Conservation (phyloP, 2,329 filamentous ascomycete genomes). For the Hypomyces rosellus region DNA sequence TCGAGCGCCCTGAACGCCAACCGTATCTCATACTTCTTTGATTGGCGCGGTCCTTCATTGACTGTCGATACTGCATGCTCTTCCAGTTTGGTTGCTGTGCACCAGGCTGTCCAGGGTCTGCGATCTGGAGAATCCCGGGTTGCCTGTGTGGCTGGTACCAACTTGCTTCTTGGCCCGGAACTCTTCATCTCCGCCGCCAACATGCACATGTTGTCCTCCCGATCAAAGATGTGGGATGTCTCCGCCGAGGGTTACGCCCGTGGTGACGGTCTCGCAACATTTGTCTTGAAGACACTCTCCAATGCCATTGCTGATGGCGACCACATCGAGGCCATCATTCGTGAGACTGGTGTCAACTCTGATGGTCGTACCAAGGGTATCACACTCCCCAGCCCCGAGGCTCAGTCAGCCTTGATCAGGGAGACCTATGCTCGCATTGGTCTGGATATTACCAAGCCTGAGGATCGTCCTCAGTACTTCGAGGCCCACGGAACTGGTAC, state of each 20-base stretch:
- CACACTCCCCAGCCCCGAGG: constrained; percentile 20
- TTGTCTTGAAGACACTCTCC: constrained; percentile 39
- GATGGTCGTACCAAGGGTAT: constrained; percentile 38
- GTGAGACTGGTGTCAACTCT: constrained; percentile 28
- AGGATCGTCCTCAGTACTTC: constrained; percentile 17
- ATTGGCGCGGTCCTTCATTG: constrained; percentile 22
- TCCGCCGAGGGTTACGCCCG: constrained; percentile 43
- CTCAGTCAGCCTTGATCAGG: constrained; percentile 21
- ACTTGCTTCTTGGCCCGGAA: constrained; percentile 31
- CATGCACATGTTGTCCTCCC: constrained; percentile 13
- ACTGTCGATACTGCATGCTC: constrained; percentile 31
- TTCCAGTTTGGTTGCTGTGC: constrained; percentile 13
- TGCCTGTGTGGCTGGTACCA: constrained; percentile 20
- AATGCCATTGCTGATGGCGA: constrained; percentile 38
- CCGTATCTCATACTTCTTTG: constrained; percentile 4
- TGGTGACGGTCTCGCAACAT: constrained; percentile 29
- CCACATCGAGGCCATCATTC: constrained; percentile 28
- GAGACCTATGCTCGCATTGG: constrained; percentile 24
- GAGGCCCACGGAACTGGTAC: constrained; percentile 37
- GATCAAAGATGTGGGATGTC: constrained; percentile 27
- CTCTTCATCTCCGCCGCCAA: constrained; percentile 8
- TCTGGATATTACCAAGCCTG: constrained; percentile 17
- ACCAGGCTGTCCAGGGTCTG: constrained; percentile 24
- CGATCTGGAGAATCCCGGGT: constrained; percentile 23
- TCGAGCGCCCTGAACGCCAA: constrained; percentile 28